These are phyloP conservation scores for Torulaspora indica DNA, from an alignment of 805 yeast species.

Conservation along the genomic window DNA sequence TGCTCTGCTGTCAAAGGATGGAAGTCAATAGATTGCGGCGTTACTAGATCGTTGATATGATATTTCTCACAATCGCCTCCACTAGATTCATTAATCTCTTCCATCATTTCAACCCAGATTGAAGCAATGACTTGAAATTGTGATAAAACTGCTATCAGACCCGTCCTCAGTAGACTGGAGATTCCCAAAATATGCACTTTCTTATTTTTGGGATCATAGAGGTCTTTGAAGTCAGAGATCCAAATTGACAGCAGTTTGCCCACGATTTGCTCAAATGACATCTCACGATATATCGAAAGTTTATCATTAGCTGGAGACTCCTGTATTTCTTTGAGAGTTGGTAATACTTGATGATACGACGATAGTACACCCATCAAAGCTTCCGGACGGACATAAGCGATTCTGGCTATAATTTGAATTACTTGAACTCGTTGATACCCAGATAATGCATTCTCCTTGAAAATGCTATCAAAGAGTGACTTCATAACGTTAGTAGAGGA, in stretches of 20 bases:
- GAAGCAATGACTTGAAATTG: conserved; percentile 36
- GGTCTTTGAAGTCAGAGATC: conserved; percentile 47
- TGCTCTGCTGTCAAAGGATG: conserved; percentile 40
- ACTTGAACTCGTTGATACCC: conserved; percentile 35
- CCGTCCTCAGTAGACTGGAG: conserved; percentile 45
- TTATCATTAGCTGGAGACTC: conserved; percentile 23
- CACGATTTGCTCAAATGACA: conserved; percentile 27
- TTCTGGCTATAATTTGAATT: conserved; percentile 36
- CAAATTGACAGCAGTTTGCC: conserved; percentile 35
- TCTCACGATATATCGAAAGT: conserved; percentile 25
- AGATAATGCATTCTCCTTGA: conserved; percentile 31
- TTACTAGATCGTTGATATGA: conserved; percentile 41
- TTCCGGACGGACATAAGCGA: conserved; percentile 36
- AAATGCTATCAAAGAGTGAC: conserved; percentile 30
- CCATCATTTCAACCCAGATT: conserved; percentile 53
- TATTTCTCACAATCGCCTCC: conserved; percentile 55
- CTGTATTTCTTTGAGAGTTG: conserved; percentile 20
- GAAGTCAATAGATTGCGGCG: conserved; percentile 31
- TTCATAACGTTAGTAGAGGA: conserved; percentile 26
- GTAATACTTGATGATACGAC: conserved; percentile 24
- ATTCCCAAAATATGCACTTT: conserved; percentile 65
- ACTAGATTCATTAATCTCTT: conserved; percentile 63
- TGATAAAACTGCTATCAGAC: conserved; percentile 30
- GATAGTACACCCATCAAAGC: conserved; percentile 32
- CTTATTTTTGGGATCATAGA: conserved; percentile 70